Conservation (phyloP, 352 stramenopile genomes). For the Achlya hypogyna region DNA sequence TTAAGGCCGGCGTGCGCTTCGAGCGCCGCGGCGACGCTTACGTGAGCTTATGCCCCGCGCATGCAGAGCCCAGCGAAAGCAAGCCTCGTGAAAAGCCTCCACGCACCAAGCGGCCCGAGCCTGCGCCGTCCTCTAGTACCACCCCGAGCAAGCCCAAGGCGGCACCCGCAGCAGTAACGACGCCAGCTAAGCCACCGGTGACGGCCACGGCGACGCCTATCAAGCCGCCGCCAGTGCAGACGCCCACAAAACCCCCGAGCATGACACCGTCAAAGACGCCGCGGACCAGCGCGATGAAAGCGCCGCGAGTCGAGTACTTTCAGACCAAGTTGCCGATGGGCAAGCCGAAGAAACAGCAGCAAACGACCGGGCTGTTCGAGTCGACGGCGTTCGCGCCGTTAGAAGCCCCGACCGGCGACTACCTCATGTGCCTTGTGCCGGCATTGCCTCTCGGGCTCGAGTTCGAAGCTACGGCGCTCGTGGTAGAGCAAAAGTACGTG, state of each 20-base stretch:
- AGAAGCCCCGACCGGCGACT: constrained; percentile 30
- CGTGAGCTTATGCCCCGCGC: neutral
- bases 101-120: neutral
- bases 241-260: neutral
- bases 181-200: neutral
- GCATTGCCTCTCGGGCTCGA: constrained; percentile 48
- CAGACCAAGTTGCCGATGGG: constrained; percentile 28
- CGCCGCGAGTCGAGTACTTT: neutral
- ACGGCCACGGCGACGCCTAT: neutral
- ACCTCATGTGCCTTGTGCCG: constrained; percentile 51
- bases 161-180: neutral
- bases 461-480: constrained; percentile 17
- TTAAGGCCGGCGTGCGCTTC: constrained; percentile 51
- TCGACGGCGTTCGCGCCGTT: constrained; percentile 30
- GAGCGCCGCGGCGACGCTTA: neutral
- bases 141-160: neutral
- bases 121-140: neutral
- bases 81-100: neutral
- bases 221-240: neutral
- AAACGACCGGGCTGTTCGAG: constrained; percentile 22
- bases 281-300: neutral
- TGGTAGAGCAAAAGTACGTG: neutral
- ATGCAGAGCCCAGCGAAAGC: neutral
- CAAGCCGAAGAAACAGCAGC: constrained; percentile 9
- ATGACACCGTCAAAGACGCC: neutral